These are phyloP conservation scores for Malassezia slooffiae DNA, from an alignment of 1,284 basidiomycete genomes.

Conservation along the genomic window DNA sequence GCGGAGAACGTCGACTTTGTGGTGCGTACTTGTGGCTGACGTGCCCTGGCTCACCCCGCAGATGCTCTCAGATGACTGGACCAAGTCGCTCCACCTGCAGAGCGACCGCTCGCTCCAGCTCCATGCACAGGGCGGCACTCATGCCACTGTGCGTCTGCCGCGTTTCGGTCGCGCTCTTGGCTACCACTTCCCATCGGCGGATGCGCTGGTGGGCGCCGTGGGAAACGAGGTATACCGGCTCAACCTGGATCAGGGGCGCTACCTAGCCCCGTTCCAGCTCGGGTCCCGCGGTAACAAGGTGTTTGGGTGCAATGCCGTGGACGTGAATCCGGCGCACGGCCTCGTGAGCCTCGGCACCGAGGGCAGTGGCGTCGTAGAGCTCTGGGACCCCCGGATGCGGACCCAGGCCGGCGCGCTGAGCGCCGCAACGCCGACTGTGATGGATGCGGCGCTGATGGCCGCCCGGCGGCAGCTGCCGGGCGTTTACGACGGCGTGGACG, in stretches of 20 bases:
- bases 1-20: conserved; percentile 95
- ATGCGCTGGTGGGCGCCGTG: conserved; percentile 64
- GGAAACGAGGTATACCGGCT: conserved; percentile 82
- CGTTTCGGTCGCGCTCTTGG: conserved; percentile 81
- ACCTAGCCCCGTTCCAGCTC: conserved; percentile 49
- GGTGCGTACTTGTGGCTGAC: conserved; percentile 56
- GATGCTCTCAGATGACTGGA: conserved; percentile 98
- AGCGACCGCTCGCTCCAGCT: conserved; percentile 87
- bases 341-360: conserved; percentile 80
- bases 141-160: conserved; percentile 85
- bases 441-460: conserved; percentile 41
- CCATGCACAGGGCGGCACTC: conserved; percentile 85
- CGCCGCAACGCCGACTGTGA: conserved; percentile 55
- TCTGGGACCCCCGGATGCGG: conserved; percentile 91
- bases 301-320: conserved; percentile 75
- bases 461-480: conserved; percentile 46
- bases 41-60: conserved; percentile 49
- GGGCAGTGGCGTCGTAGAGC: conserved; percentile 67
- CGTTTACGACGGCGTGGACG: conserved; percentile 24
- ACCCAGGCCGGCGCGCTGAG: conserved; percentile 62
- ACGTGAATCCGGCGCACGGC: conserved; percentile 88
- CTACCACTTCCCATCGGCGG: conserved; percentile 75
- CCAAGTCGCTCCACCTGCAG: conserved; percentile 93
- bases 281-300: conserved; percentile 42
- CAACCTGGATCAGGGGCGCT: conserved; percentile 89